Conservation (phyloP, 2,329 filamentous ascomycete species). For the Biscogniauxia marginata region DNA sequence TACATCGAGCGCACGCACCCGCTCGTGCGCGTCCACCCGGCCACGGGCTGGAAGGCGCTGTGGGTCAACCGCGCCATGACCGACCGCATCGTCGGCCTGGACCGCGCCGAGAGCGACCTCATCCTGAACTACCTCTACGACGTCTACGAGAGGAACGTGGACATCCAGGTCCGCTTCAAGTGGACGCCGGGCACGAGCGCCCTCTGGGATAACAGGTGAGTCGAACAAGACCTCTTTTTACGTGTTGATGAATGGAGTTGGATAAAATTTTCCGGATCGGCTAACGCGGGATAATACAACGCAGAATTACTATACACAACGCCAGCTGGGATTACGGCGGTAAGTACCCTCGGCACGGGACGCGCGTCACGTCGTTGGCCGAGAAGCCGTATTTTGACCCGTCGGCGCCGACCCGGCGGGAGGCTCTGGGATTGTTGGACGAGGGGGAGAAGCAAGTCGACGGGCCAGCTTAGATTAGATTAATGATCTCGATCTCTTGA, state of each 20-base stretch:
- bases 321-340: conserved; percentile 73
- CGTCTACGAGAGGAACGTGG: conserved; percentile 67
- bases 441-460: conserved; percentile 45
- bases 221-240: conserved; percentile 1
- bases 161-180: conserved; percentile 70
- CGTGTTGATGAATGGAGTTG: not conserved
- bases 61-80: conserved; percentile 73
- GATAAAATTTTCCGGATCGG: too few relatives aligned
- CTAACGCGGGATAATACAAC: not conserved
- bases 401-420: conserved; percentile 62
- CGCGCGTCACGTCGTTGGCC: conserved; percentile 66
- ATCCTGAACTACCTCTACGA: conserved; percentile 66
- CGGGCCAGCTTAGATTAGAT: conserved; percentile 22
- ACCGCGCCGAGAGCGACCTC: conserved; percentile 66
- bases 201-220: conserved; percentile 68
- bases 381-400: conserved; percentile 70
- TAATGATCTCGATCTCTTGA: too few relatives aligned
- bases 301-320: conserved; percentile 69
- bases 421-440: conserved; percentile 64
- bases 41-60: conserved; percentile 71
- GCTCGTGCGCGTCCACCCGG: conserved; percentile 68
- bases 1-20: conserved; percentile 67
- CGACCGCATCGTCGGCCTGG: conserved; percentile 64
- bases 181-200: conserved; percentile 68
- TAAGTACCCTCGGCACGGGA: conserved; percentile 66